Evolutionary conservation across 2,329 filamentous ascomycete species (phyloP), one percentile per base, ranked within the genome.

Genomic region (Monilinia polystroma): DNA sequence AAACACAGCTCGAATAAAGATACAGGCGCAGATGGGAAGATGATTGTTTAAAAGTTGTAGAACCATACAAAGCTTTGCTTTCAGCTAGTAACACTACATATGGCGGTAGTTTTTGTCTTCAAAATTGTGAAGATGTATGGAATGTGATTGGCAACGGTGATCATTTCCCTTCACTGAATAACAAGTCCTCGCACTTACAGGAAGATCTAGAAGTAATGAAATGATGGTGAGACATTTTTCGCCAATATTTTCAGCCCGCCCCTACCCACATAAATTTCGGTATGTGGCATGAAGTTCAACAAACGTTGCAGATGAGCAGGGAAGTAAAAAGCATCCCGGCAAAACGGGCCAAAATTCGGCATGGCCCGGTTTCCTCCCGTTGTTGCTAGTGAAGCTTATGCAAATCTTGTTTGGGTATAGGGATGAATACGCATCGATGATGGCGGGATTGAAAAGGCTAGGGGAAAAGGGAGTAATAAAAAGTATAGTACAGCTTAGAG

Each of bases 141-240:
- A 20, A 23, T 3, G 49, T 26, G 29, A 20, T 51, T 35, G 20
- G 43, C 18, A 51, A 38, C 4, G 45, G 38, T 60, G 29, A 51
- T 60, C 29, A 12, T 23, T 29, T 4, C 29, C 54, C 29, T 54
- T 53, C 47, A 23, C 35, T 45, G 26, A 38, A 35, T 66, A 47
- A 54, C 29, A 66, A 18, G 2, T 12, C 45, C 45, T 60, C n/a
- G 29, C 35, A 38, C 57, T 49, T 38, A 38, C 26, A 35, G 43
- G 29, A 29, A 60, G 57, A 49, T 49, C 32, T 4, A 11, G 11
- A 26, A n/a, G 29, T 18, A 12, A 35, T 52, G 16, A 53, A 51
- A 65, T 65, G 16, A 60, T 16, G n/a, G 35, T 62, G 54, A 66
- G 64, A 62, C 55, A 66, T 29, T 29, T 60, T 54, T 43, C 47